Conservation (phyloP, 2,329 filamentous ascomycete genomes). For the Decorospora gaudefroyi region DNA sequence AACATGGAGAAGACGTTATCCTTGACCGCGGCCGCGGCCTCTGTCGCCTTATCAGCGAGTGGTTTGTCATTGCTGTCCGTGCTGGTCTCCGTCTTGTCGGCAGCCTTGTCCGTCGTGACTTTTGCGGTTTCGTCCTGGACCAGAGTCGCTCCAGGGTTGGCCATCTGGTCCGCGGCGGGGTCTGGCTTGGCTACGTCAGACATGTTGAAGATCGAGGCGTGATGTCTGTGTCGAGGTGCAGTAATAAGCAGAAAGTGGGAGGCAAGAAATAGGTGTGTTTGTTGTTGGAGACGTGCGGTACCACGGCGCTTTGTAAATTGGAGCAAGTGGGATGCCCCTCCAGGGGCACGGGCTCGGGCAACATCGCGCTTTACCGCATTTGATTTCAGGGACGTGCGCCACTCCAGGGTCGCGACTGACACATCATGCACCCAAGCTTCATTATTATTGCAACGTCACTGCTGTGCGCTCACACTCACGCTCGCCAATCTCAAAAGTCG, state of each 20-base stretch:
- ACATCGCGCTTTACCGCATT: constrained; percentile 11
- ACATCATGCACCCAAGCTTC: neutral
- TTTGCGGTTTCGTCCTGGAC: constrained; percentile 52
- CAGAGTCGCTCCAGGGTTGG: constrained; percentile 48
- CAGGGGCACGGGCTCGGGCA: too few relatives aligned
- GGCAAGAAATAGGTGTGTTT: constrained; percentile 21
- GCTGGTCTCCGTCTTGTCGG: constrained; percentile 29
- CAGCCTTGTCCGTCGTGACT: constrained; percentile 48
- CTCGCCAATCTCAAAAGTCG: too few relatives aligned
- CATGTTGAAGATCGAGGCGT: constrained; percentile 30
- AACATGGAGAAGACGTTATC: constrained; percentile 94
- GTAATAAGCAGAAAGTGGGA: too few relatives aligned
- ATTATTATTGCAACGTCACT: neutral
- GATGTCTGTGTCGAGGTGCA: constrained; percentile 4
- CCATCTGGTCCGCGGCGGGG: constrained; percentile 47
- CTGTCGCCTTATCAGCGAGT: constrained; percentile 47
- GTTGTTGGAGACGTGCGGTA: constrained; percentile 6
- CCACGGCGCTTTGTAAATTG: constrained; percentile 14
- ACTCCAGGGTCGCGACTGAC: constrained; percentile 4
- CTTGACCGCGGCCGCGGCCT: constrained; percentile 51
- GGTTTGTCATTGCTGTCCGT: constrained; percentile 56
- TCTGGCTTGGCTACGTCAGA: constrained; percentile 50
- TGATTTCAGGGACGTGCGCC: constrained; percentile 20
- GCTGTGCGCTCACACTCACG: too few relatives aligned
- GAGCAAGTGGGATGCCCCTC: constrained; percentile 19